Evolutionary conservation across 2,329 filamentous ascomycete species (phyloP), one percentile per base, ranked within the genome.

Genomic region (Colletotrichum australisinense): DNA sequence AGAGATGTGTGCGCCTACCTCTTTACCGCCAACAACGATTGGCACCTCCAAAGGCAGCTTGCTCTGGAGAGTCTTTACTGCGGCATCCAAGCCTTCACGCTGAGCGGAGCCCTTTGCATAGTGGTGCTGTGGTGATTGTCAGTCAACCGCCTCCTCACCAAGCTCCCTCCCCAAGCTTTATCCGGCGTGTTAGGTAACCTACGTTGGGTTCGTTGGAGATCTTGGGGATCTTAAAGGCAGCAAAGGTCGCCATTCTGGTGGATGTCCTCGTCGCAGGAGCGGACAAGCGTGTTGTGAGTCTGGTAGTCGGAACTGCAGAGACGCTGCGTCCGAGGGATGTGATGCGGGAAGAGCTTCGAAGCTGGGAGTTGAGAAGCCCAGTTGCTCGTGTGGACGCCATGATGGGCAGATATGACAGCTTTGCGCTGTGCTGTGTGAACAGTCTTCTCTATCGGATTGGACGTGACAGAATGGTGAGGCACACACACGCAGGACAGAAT

Each of bases 151-250:
- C 32, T 26, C 49, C 32, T 63, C 53, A 22, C 28, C n/a, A 8
- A 8, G 32, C 65, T 26, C 28, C 30, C 52, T 35, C 24, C 4
- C 24, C 22, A 28, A 56, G 67, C 46, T 42, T 42, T 56, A 63
- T 68, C 69, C 14, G 8, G 49, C 65, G 73, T 53, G 38, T n/a
- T 14, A 88, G 94, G 38, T 22, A n/a, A 88, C 94, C 83, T 84
- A 98, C 95, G 82, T 98, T 99, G n/a, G 95, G 95, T 86, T 99
- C 97, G 82, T 99, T 99, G 81, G 90, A 87, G 78, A 98, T 91
- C 75, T 92, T 92, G 63, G 97, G 97, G 64, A 95, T 90, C 87
- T 94, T 96, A 89, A 98, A 98, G 74, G 91, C 89, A 63, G 95
- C 95, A 76, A 97, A 87, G 8, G 91, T 93, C 70, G 92, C 84